Conservation (phyloP, 148 eudicot species). For the Mesembryanthemum crystallinum region DNA sequence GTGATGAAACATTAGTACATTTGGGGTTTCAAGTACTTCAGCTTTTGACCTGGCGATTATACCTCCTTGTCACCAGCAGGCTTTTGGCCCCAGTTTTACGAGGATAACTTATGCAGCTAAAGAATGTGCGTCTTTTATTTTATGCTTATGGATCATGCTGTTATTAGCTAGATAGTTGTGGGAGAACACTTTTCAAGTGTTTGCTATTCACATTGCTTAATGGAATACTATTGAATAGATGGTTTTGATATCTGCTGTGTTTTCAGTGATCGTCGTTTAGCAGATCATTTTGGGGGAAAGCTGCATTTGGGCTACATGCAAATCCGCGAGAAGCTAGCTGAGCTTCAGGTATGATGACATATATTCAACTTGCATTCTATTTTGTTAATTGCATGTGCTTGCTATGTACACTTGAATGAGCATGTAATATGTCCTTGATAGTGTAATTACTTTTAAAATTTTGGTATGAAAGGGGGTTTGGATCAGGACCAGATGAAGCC, state of each 20-base stretch:
- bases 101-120: conserved; percentile 94
- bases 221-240: conserved; percentile 12
- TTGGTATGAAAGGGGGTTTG: not conserved
- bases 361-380: not conserved
- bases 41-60: conserved; percentile 81
- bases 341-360: conserved; percentile 62
- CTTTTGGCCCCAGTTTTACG: conserved; percentile 93
- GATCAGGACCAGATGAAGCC: not conserved
- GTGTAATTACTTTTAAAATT: not conserved
- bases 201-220: conserved; percentile 8
- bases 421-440: conserved; percentile 9
- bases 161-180: conserved; percentile 42
- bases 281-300: conserved; percentile 99
- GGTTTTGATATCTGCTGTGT: conserved; percentile 26
- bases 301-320: conserved; percentile 98
- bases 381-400: not conserved
- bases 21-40: conserved; percentile 58
- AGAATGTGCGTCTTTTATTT: conserved; percentile 89
- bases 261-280: conserved; percentile 92
- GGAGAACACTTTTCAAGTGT: conserved; percentile 17
- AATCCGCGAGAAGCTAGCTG: conserved; percentile 91
- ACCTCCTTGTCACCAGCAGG: conserved; percentile 97
- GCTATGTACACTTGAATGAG: not conserved
- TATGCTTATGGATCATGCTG: conserved; percentile 63
- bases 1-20: conserved; percentile 34